A percentile compares a stretch with the other conserved stretches of the same genome.
Evolutionary conservation across 2,329 filamentous ascomycete species (phyloP).

Genomic region (Cladophialophora chaetospira): DNA sequence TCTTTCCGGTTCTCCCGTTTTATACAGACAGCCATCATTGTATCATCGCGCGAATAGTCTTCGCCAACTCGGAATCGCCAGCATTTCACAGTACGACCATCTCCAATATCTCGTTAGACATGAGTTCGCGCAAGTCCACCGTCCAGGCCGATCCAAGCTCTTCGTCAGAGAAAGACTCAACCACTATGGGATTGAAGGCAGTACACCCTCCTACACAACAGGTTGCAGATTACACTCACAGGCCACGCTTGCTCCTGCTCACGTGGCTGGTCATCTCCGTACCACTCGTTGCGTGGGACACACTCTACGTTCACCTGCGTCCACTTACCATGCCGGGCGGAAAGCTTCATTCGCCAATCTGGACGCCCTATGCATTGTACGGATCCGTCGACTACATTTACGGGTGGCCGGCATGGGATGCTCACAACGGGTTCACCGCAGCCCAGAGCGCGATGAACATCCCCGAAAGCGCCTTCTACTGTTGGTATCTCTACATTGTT

Average conservation of each 20-base stretch:
- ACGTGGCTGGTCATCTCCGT: slow-evolving; percentile 74
- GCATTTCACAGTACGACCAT: no score
- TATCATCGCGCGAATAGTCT: no score
- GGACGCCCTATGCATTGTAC: slow-evolving; percentile 77
- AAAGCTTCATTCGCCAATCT: slow-evolving; percentile 69
- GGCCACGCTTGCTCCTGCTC: slow-evolving; percentile 47
- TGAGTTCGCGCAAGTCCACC: no score
- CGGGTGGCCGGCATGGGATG: slow-evolving; percentile 70
- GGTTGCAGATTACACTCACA: slow-evolving; percentile 7
- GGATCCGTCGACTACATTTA: slow-evolving; percentile 78
- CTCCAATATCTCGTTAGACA: no score
- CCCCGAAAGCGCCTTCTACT: slow-evolving; percentile 67
- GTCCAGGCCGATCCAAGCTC: no score
- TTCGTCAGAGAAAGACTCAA: no score
- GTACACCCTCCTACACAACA: no score
- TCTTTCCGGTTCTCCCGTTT: no score
- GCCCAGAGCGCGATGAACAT: slow-evolving; percentile 72
- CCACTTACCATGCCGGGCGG: slow-evolving; percentile 82
- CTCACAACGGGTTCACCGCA: slow-evolving; percentile 71
- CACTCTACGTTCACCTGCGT: slow-evolving; percentile 73
- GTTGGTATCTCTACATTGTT: slow-evolving; percentile 56
- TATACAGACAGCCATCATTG: no score
- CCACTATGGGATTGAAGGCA: no score
- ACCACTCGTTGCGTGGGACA: slow-evolving; percentile 80
- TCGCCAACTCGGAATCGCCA: no score